Base-by-base conservation (phyloP, 441 rosid species). In the Arabidopsis lyrata region DNA sequence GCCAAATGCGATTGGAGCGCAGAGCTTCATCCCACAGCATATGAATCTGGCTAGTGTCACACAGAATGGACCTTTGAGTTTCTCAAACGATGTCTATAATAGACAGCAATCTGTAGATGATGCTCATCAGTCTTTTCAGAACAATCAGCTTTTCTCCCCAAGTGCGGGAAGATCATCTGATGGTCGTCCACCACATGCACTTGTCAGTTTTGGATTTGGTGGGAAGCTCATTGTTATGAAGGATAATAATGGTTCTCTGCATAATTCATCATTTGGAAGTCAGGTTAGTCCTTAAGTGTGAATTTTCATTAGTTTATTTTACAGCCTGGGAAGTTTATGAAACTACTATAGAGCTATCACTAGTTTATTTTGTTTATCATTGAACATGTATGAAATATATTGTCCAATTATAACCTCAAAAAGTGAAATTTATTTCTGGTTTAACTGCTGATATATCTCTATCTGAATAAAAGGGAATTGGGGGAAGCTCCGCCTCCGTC, bases 171-270 rank as follows among this genome's bases (percentile, higher is more conserved):
- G 88, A 83, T 89, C 97, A 58, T 77, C 97, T 67, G 97, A 91
- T 77, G 96, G 97, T 41, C 98, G 99, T 76, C 99, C 98, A 72
- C 86, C 97, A 36, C 97, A 93, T 85, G 90, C 97, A 22, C 81
- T 93, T 80, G 91, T 91, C 74, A 79, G 83, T 68, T 93, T 96
- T 82, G 99, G 98, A 41, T 96, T 96, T 85, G 98, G 99, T 63
- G 99, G 99, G 63, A 96, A 90, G 78, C 88, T 96, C 63, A 62
- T 93, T 66, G 85, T 96, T 16, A 85, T 91, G 93, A 93, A 85
- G 81, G 90, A 87, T 79, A 34, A 42, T 41, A 41, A 44, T 41
- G 50, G 49, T 1, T 79, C 86, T 68, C 75, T 79, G 14, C 88
- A 79, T 57, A 86, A 76, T 66, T 76, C 89, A 62, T 81, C 96